phyloP scores from a whole-genome alignment of 1,284 basidiomycete genomes.

The Thelephora terrestris region DNA sequence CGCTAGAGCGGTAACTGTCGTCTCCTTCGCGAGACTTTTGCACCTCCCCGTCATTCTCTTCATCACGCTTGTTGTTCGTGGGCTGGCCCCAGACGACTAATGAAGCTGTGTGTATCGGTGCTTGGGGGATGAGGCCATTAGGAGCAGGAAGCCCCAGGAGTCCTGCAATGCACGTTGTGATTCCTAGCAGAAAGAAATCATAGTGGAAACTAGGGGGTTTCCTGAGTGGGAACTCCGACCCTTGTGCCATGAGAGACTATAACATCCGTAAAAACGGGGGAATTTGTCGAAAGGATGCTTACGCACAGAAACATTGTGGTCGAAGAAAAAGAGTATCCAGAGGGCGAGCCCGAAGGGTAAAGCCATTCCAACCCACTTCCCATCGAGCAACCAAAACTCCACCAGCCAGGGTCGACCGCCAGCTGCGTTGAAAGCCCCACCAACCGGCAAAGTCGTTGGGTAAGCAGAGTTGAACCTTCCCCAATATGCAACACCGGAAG shows the following conservation, averaged over 20 bases:
- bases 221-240: slow-evolving; percentile 79
- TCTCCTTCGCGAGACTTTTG: slow-evolving; percentile 17
- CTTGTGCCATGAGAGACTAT: slow-evolving; percentile 88
- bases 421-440: slow-evolving; percentile 64
- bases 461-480: slow-evolving; percentile 61
- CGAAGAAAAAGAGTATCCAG: slow-evolving; percentile 69
- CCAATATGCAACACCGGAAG: slow-evolving; percentile 78
- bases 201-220: slow-evolving; percentile 94
- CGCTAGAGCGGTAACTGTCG: slow-evolving; percentile 24
- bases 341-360: slow-evolving; percentile 64
- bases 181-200: slow-evolving; percentile 82
- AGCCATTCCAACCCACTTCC: slow-evolving; percentile 83
- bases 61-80: slow-evolving; percentile 14
- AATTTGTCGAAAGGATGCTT: not conserved
- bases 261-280: slow-evolving; percentile 1
- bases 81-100: slow-evolving; percentile 62
- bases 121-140: slow-evolving; percentile 94
- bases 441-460: slow-evolving; percentile 59
- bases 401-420: slow-evolving; percentile 79
- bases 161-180: slow-evolving; percentile 89
- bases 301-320: slow-evolving; percentile 77
- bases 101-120: slow-evolving; percentile 87
- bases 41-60: slow-evolving; percentile 21
- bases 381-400: slow-evolving; percentile 83
- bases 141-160: slow-evolving; percentile 88